Evolutionary conservation across 106 monocot genomes (phyloP).

Genomic region (Apostasia ramifera): DNA sequence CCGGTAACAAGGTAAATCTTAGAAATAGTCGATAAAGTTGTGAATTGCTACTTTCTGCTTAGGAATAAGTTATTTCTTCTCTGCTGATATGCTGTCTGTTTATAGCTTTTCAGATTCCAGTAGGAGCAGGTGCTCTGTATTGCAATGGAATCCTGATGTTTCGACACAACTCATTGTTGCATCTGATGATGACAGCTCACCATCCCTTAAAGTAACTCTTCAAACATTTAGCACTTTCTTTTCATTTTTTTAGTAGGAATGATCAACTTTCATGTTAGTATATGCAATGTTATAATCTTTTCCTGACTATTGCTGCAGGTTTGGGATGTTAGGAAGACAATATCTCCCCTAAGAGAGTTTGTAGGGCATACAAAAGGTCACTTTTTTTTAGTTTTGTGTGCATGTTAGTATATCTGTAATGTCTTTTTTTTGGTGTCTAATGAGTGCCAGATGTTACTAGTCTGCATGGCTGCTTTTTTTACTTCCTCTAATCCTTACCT

Average conservation of each 20-base stretch:
- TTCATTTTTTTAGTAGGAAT: background rate
- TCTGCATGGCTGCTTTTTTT: too few relatives aligned
- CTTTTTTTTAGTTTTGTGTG: slow-evolving; percentile 1
- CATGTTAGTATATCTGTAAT: background rate
- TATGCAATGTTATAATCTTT: background rate
- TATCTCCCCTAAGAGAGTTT: slow-evolving; percentile 83
- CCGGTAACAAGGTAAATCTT: slow-evolving; percentile 68
- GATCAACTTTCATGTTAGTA: background rate
- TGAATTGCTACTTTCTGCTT: background rate
- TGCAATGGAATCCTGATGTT: slow-evolving; percentile 98
- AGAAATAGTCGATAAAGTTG: background rate
- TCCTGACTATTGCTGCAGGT: slow-evolving; percentile 32
- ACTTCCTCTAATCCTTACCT: too few relatives aligned
- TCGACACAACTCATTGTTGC: slow-evolving; percentile 85
- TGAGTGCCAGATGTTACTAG: too few relatives aligned
- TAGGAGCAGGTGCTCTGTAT: slow-evolving; percentile 83
- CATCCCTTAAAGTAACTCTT: slow-evolving; percentile 63
- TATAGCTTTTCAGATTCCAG: slow-evolving; percentile 80
- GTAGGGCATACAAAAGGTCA: slow-evolving; percentile 94
- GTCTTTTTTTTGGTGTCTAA: too few relatives aligned
- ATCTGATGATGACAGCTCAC: slow-evolving; percentile 87
- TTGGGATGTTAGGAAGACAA: slow-evolving; percentile 98
- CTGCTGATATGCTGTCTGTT: slow-evolving; percentile 10
- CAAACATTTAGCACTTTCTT: background rate
- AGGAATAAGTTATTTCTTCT: background rate